Evolutionary conservation across 1,284 basidiomycete genomes (phyloP).

Genomic region (Moesziomyces parantarcticus): DNA sequence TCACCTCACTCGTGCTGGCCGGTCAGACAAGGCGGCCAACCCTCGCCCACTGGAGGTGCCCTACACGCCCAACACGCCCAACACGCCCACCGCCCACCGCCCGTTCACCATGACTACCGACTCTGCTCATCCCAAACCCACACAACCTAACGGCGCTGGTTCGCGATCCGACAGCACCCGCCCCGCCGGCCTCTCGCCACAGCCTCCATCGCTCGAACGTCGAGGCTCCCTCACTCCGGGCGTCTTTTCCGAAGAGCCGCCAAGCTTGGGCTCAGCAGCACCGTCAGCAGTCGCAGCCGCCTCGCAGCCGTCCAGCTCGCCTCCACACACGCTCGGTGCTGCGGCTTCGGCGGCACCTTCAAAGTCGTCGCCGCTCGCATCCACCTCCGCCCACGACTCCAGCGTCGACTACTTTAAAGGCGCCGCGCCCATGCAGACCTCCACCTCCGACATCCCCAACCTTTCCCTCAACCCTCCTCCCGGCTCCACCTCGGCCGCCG

Average conservation of each 20-base stretch:
- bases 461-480: not conserved
- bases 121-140: conserved; percentile 4
- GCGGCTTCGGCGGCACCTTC: not conserved
- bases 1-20: not conserved
- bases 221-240: conserved; percentile 38
- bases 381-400: conserved; percentile 11
- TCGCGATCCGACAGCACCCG: not conserved
- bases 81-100: not conserved
- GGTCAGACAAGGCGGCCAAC: too few relatives aligned
- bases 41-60: too few relatives aligned
- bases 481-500: not conserved
- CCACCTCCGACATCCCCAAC: not conserved
- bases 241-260: conserved; percentile 54
- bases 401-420: conserved; percentile 37
- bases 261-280: conserved; percentile 6
- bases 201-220: conserved; percentile 19
- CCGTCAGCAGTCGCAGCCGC: conserved; percentile 2
- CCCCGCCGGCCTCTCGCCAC: conserved; percentile 4
- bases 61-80: not conserved
- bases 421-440: conserved; percentile 9
- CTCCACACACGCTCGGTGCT: not conserved
- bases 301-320: conserved; percentile 13
- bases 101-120: conserved; percentile 5
- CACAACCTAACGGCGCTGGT: conserved; percentile 6
- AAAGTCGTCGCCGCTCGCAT: conserved; percentile 7